Evolutionary conservation across 805 yeast species (phyloP), one percentile per base, ranked within the genome.

Genomic region (Metschnikowia vanudenii): DNA sequence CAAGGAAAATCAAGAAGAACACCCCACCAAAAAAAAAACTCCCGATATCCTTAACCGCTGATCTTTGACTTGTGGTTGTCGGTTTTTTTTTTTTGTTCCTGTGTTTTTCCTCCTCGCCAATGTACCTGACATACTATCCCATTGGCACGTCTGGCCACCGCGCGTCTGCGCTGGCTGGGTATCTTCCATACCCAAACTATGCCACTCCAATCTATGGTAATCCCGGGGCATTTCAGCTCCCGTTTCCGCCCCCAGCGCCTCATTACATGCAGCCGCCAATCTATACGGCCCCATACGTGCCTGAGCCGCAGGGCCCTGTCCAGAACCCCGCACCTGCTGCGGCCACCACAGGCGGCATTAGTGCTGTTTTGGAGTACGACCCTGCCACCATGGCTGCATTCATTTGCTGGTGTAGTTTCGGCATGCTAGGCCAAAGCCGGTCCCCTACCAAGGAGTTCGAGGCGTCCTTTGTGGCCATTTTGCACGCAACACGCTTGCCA

Each of bases 401-500:
- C 58, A 72, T 89, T 40, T 75, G 89, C 41, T 81, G 90, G 75
- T 79, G 88, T 64, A 75, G 87, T 12, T 84, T 76, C 55, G 84
- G 88, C 26, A 74, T 85, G 60, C 75, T 85, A 60, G 80, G 79
- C 54, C 81, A 81, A 58, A 64, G 57, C 35, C 53, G 66, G 29
- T 63, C 53, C 41, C 72, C 83, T n/a, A 53, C 77, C 18, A 63
- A 63, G 36, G 73, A 77, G 35, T 84, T 87, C 64, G 80, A 76
- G 56, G 70, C 72, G 49, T 81, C 81, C 53, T 71, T 88, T 16
- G 74, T 76, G 45, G 78, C 84, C 34, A 91, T 92, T 2, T 71
- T 92, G 50, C 76, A 83, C 46, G 95, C 97, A 11, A 94, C 97
- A 3, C 80, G 98, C 55, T 73, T 92, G 56, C 96, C 97, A 26